Conservation (phyloP, 2,329 filamentous ascomycete genomes). For the Pyricularia pennisetigena region DNA sequence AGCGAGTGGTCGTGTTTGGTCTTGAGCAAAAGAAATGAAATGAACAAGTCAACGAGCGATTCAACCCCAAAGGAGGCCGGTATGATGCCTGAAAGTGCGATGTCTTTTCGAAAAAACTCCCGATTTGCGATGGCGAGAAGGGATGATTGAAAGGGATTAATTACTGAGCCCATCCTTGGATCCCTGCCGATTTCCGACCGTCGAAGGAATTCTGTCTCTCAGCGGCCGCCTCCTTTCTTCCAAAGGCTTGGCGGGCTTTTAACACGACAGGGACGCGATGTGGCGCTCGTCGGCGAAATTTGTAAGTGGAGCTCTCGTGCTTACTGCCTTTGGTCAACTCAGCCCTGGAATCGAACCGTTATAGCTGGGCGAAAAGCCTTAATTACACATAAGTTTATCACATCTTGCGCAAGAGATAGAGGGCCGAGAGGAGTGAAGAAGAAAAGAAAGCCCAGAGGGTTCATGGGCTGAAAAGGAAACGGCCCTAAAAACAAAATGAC, state of each 20-base stretch:
- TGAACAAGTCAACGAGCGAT: background rate
- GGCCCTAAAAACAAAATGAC: too few species aligned
- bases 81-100: background rate
- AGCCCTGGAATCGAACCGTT: background rate
- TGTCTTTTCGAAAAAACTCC: background rate
- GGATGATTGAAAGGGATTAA: background rate
- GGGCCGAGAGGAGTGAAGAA: too few species aligned
- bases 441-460: too few species aligned
- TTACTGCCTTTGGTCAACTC: background rate
- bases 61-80: background rate
- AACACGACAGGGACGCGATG: background rate
- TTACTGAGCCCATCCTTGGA: background rate
- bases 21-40: background rate
- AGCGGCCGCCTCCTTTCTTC: background rate
- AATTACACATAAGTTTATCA: background rate
- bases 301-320: background rate
- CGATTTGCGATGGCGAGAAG: background rate
- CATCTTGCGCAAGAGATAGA: background rate
- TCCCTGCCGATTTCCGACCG: background rate
- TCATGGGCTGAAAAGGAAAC: background rate
- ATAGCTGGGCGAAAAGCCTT: background rate
- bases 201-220: background rate
- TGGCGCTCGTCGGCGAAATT: background rate
- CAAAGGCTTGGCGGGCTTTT: background rate
- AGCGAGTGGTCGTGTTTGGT: background rate